Conservation (phyloP, 495 filamentous ascomycete species). For the Staphylotrichum tortipilum region DNA sequence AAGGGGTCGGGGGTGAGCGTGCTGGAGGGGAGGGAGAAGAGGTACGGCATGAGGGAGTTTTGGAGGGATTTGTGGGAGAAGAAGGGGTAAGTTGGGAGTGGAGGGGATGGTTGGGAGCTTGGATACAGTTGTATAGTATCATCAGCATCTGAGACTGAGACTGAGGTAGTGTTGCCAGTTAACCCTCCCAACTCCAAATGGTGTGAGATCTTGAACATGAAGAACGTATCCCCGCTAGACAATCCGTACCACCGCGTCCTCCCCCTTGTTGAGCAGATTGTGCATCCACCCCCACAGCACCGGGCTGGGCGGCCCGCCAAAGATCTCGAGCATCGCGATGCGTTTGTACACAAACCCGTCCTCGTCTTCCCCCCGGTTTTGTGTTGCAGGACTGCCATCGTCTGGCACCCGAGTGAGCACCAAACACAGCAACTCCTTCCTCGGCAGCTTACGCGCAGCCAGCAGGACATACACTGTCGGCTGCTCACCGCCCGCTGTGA, state of each 20-base stretch:
- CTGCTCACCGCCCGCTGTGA: background rate
- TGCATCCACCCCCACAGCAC: conserved; percentile 1
- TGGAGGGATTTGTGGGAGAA: conserved; percentile 65
- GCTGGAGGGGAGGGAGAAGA: conserved; percentile 60
- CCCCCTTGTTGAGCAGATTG: background rate
- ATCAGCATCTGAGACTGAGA: too few species aligned
- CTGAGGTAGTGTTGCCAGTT: too few species aligned
- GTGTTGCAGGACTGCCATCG: background rate
- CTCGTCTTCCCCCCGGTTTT: background rate
- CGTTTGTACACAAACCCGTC: conserved; percentile 1
- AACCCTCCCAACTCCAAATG: too few species aligned
- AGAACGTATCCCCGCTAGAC: too few species aligned
- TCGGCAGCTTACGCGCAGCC: background rate
- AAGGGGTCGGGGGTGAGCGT: conserved; percentile 47
- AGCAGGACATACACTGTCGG: conserved; percentile 1
- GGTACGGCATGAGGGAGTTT: conserved; percentile 81
- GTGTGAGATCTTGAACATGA: too few species aligned
- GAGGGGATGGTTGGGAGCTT: too few species aligned
- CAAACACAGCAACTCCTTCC: conserved; percentile 4
- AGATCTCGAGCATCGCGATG: conserved; percentile 6
- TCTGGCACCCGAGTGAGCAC: background rate
- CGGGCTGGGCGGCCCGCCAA: conserved; percentile 3
- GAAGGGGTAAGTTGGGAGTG: background rate
- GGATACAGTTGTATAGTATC: too few species aligned
- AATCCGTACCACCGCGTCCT: background rate